Evolutionary conservation across 257 asterid species (phyloP).

Genomic region (Sherardia arvensis): DNA sequence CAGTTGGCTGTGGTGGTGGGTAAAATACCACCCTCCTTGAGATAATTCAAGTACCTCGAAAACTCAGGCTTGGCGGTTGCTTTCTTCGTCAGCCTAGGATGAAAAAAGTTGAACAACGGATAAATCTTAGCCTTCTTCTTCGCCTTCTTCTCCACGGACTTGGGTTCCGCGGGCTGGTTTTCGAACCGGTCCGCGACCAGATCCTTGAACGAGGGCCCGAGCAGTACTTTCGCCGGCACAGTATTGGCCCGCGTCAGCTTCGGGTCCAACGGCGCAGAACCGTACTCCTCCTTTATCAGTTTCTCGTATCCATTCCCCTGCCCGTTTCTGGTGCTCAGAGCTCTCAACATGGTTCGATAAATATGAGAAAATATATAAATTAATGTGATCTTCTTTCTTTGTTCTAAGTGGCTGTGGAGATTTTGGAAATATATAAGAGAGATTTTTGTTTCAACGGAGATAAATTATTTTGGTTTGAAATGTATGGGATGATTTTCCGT

Average conservation of each 20-base stretch:
- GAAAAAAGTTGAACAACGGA: constrained; percentile 21
- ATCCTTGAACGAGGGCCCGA: constrained; percentile 9
- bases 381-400: background rate
- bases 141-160: constrained; percentile 19
- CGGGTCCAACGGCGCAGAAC: constrained; percentile 10
- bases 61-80: constrained; percentile 64
- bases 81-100: constrained; percentile 31
- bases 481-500: background rate
- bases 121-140: constrained; percentile 35
- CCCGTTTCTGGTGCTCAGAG: constrained; percentile 38
- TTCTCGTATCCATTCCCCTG: constrained; percentile 32
- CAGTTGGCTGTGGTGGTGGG: constrained; percentile 10
- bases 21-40: constrained; percentile 59
- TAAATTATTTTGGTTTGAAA: background rate
- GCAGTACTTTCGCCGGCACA: constrained; percentile 27
- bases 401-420: background rate
- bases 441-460: background rate
- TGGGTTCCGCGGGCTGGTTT: background rate
- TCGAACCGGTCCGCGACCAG: background rate
- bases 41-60: constrained; percentile 61
- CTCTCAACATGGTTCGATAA: constrained; percentile 40
- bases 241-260: constrained; percentile 38
- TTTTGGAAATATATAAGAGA: background rate
- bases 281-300: constrained; percentile 19
- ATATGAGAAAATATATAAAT: background rate